Evolutionary conservation across 371 early-diverging fungal species (phyloP).

Genomic region (Mortierella sp.): DNA sequence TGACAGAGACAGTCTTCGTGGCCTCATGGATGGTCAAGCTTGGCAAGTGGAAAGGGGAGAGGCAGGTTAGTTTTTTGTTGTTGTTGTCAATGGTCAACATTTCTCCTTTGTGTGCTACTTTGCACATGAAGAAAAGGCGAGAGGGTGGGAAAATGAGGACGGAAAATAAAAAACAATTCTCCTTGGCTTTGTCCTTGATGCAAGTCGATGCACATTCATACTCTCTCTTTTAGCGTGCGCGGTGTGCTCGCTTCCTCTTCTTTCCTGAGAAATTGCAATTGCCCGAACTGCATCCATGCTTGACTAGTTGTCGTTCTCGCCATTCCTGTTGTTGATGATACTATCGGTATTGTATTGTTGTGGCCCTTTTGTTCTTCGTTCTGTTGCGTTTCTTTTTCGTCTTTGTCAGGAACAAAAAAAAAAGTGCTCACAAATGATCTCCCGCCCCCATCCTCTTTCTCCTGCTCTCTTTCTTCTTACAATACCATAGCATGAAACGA

Average conservation of each 20-base stretch:
- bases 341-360: neutral
- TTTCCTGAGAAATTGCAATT: no score
- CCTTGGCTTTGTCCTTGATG: neutral
- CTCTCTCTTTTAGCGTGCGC: neutral
- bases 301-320: neutral
- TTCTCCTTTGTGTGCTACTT: neutral
- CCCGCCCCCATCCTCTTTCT: neutral
- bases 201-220: neutral
- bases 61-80: neutral
- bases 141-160: neutral
- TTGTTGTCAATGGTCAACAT: neutral
- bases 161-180: slow-evolving; percentile 6
- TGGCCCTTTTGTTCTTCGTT: neutral
- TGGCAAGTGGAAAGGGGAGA: slow-evolving; percentile 1
- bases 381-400: no score
- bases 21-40: slow-evolving; percentile 66
- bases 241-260: no score
- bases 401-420: no score
- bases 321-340: neutral
- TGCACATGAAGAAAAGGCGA: neutral
- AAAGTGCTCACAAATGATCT: neutral
- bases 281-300: neutral
- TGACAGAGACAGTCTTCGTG: slow-evolving; percentile 70
- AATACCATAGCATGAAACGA: neutral
- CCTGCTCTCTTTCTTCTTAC: neutral